Evolutionary conservation across 257 asterid species (phyloP).

Genomic region (Striga asiatica): DNA sequence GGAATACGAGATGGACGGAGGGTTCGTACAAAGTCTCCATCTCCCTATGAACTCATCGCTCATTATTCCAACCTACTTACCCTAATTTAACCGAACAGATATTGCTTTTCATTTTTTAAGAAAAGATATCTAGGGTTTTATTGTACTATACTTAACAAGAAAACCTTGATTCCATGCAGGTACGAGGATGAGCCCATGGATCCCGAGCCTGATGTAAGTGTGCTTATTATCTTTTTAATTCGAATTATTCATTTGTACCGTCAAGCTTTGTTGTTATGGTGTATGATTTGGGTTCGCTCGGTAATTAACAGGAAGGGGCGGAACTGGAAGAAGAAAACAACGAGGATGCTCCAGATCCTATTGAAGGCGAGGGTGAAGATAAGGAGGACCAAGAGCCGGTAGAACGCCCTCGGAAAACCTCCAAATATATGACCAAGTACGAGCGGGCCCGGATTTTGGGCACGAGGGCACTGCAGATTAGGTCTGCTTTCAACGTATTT

Average conservation of each 20-base stretch:
- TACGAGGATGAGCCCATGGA: constrained; percentile 84
- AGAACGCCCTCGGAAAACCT: constrained; percentile 72
- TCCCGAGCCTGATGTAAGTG: constrained; percentile 69
- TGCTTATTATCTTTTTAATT: background rate
- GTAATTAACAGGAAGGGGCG: constrained; percentile 67
- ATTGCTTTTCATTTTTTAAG: background rate
- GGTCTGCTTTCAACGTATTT: constrained; percentile 24
- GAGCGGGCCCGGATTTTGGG: constrained; percentile 93
- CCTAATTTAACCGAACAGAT: background rate
- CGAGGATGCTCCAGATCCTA: constrained; percentile 45
- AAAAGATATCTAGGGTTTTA: constrained; percentile 16
- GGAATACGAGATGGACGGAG: constrained; percentile 81
- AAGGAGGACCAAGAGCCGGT: constrained; percentile 48
- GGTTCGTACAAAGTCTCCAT: constrained; percentile 22
- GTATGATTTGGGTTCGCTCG: background rate
- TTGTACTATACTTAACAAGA: background rate
- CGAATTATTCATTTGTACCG: no score
- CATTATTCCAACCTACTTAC: background rate
- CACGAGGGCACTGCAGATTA: constrained; percentile 86
- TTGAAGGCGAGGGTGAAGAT: constrained; percentile 60
- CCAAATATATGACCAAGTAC: constrained; percentile 86
- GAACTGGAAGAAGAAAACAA: constrained; percentile 59
- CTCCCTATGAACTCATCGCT: background rate
- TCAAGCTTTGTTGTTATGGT: background rate
- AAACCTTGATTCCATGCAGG: constrained; percentile 20